Base-by-base conservation (phyloP, 192 early-diverging fungal genomes). In the Coemansia sp. region DNA sequence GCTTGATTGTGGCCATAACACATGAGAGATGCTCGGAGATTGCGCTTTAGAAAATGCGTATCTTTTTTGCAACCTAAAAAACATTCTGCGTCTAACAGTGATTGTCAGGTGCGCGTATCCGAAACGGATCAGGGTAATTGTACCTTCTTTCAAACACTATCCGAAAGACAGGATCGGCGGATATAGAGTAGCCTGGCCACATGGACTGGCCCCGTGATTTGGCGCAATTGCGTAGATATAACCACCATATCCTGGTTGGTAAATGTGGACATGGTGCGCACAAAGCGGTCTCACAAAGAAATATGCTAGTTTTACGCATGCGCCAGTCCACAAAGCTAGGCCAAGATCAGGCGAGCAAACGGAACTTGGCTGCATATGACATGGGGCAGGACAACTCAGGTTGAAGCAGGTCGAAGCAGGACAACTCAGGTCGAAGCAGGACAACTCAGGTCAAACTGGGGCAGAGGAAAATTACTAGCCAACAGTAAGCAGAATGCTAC, bases 111-210 rank as follows among this genome's bases (percentile, higher is more conserved):
- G n/a, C 3, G 47, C 47, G 47, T 48, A 17, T 48, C 47, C 47
- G 47, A 48, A 48, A 48, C 47, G 47, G 47, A 48, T 48, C 47
- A 48, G 47, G 47, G 47, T 48, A 48, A 18, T 20, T 48, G 47
- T 9, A 44, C 40, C 40, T 44, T 42, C 40, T 42, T n/a, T n/a
- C 11, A 44, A 48, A 18, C 47, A 48, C 47, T 48, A 48, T 48
- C 47, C 47, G 47, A 20, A 48, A 48, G 47, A 20, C 47, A 48
- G 47, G 47, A 48, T 48, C 47, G 7, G 5, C 47, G 47, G 47
- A 48, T 48, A 48, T 48, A 20, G 47, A n/a, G 12, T 14, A 14
- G 40, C 11, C 17, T 18, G 47, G 46, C 46, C 17, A 48, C n/a
- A 17, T 48, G 18, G 46, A 4, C 17, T 18, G 46, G 47, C 7